A percentile compares a stretch with the other conserved stretches of the same genome.
Conservation (phyloP, 2,329 filamentous ascomycete genomes). For the Monilinia fructigena region DNA sequence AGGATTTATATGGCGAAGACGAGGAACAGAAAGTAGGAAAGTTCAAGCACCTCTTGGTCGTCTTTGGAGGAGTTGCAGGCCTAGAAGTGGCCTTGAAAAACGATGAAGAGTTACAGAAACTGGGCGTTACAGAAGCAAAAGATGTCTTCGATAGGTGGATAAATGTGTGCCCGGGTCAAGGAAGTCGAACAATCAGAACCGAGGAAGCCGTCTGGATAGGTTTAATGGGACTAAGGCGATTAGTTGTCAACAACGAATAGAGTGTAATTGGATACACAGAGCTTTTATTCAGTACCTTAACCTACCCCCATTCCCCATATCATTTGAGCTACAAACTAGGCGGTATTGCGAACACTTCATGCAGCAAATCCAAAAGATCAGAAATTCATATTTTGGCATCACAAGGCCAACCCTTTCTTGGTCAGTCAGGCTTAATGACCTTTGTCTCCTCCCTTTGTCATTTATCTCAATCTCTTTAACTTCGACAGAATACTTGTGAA, state of each 20-base stretch:
- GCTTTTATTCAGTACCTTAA: background rate
- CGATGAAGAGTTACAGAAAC: slow-evolving; percentile 54
- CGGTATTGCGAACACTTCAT: background rate
- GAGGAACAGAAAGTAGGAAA: slow-evolving; percentile 36
- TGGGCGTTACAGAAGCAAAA: slow-evolving; percentile 60
- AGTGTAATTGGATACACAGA: background rate
- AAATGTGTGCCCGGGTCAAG: slow-evolving; percentile 76
- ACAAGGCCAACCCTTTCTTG: background rate
- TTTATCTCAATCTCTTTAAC: background rate
- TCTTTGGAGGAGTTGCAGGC: slow-evolving; percentile 79
- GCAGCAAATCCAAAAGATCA: background rate
- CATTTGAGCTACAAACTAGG: background rate
- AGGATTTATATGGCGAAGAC: slow-evolving; percentile 34
- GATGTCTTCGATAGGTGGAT: slow-evolving; percentile 83
- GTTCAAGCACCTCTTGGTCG: slow-evolving; percentile 72
- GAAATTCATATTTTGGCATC: background rate
- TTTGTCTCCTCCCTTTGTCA: background rate
- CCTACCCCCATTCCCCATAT: no score
- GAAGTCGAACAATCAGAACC: slow-evolving; percentile 77
- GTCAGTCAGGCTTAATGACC: background rate
- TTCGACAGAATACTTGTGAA: background rate
- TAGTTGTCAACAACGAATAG: slow-evolving; percentile 44
- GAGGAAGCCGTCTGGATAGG: slow-evolving; percentile 82
- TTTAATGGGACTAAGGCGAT: slow-evolving; percentile 62
- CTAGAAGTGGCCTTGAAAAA: slow-evolving; percentile 71